Base-by-base conservation (phyloP, 805 yeast genomes). In the Suhomyces xylopsoci region DNA sequence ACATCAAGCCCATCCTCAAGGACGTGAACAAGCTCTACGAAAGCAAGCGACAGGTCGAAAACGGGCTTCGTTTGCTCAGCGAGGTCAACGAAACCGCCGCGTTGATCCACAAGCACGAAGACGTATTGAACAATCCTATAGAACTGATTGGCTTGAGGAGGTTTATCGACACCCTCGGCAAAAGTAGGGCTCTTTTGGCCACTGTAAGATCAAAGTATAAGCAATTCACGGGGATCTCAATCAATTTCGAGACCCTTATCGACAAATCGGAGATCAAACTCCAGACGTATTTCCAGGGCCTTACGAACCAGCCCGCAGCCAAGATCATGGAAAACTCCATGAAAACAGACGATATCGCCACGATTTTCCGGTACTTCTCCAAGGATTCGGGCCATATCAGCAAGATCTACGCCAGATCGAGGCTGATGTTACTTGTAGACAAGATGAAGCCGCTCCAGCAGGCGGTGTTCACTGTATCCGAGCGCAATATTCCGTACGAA, bases 1-100 rank as follows among this genome's bases (percentile, higher is more conserved):
- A 88, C 22, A 82, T 93, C 59, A 80, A 82, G 48, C 97, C 97
- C 0, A 81, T 90, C 45, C 76, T 88, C 40, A 76, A 79, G 7
- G 82, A 83, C 52, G 86, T 88, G 48, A 82, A 81, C 57, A 72
- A 76, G 51, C 66, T 87, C 52, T 81, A 81, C 38, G 66, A 76
- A 1, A 78, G 82, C 56, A 85, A 83, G 59, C 65, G 70, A 41
- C 85, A 85, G 57, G 80, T 85, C 47, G 84, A 82, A 47, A 75
- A 78, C 28, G 81, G 85, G 2, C 65, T 83, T 73, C 78, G 20
- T 73, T 79, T 50, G 67, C 79, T 58, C 71, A 77, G 56, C 71
- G 85, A 70, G 73, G 86, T 66, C 53, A 79, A 67, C 73, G 81
- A 64, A 20, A 79, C 77, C 57, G 84, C 88, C 0, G 71, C 69